Conservation (phyloP, 768 basidiomycete genomes). For the Trametes maxima region DNA sequence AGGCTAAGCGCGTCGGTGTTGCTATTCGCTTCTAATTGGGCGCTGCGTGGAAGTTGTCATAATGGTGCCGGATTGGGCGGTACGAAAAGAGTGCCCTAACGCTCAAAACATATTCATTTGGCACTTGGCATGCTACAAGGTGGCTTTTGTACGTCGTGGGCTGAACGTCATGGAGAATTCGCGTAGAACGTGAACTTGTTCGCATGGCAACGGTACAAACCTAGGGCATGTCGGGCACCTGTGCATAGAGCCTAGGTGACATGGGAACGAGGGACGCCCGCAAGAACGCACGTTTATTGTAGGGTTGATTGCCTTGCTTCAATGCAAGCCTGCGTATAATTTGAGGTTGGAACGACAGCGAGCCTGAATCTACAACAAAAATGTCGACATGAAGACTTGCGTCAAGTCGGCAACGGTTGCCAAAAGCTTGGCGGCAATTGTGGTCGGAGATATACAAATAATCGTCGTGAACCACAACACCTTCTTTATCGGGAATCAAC, state of each 20-base stretch:
- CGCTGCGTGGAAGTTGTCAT: neutral
- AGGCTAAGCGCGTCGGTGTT: neutral
- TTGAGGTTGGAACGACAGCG: too few relatives aligned
- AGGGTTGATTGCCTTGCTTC: neutral
- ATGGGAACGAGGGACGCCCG: neutral
- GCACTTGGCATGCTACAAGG: neutral
- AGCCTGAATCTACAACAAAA: too few relatives aligned
- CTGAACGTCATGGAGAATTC: neutral
- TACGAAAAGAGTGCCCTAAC: neutral
- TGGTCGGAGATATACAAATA: slow-evolving; percentile 6
- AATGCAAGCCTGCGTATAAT: neutral
- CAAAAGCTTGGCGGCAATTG: neutral
- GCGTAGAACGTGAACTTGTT: neutral
- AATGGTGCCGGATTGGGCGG: neutral
- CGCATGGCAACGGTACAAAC: neutral
- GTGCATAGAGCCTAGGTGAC: neutral
- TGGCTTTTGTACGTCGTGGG: neutral
- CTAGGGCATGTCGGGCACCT: too few relatives aligned
- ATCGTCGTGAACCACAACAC: slow-evolving; percentile 6
- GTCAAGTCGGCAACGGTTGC: neutral
- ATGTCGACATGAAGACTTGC: neutral
- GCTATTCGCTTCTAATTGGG: neutral
- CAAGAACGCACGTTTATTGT: neutral
- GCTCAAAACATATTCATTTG: neutral
- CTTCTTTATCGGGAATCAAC: slow-evolving; percentile 1